Evolutionary conservation across 2,329 filamentous ascomycete species (phyloP).

Genomic region (Ceratocystis cubensis): DNA sequence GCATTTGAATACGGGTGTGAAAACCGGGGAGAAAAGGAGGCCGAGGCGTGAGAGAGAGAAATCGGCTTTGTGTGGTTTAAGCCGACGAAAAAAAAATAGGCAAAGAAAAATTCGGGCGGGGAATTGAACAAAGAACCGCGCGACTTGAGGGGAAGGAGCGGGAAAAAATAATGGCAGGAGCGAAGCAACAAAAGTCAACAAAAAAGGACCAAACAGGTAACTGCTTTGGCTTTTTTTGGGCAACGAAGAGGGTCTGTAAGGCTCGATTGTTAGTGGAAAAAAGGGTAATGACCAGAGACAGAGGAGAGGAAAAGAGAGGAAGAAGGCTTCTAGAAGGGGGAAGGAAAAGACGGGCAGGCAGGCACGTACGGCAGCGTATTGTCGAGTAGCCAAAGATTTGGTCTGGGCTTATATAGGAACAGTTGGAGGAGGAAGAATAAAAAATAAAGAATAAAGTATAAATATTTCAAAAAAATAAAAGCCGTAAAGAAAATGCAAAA

Average conservation of each 20-base stretch:
- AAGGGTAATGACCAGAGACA: neutral
- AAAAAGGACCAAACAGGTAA: neutral
- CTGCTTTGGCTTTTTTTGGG: neutral
- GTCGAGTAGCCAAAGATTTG: neutral
- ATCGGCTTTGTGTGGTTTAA: neutral
- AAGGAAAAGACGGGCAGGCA: neutral
- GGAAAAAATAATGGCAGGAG: neutral
- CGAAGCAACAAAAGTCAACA: neutral
- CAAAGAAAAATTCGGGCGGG: neutral
- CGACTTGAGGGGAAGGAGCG: neutral
- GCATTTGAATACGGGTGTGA: slow-evolving; percentile 19
- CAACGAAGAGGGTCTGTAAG: no score
- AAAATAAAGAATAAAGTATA: neutral
- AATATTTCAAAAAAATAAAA: neutral
- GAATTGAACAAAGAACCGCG: neutral
- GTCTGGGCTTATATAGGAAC: slow-evolving; percentile 2
- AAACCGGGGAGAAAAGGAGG: neutral
- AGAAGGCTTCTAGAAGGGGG: neutral
- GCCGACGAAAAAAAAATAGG: neutral
- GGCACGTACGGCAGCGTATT: neutral
- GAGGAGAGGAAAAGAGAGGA: neutral
- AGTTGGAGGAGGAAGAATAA: neutral
- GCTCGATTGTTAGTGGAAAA: neutral
- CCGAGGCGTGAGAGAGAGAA: neutral
- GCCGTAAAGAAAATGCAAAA: neutral